Conservation (phyloP, 768 basidiomycete species). For the Termitomyces sp. region DNA sequence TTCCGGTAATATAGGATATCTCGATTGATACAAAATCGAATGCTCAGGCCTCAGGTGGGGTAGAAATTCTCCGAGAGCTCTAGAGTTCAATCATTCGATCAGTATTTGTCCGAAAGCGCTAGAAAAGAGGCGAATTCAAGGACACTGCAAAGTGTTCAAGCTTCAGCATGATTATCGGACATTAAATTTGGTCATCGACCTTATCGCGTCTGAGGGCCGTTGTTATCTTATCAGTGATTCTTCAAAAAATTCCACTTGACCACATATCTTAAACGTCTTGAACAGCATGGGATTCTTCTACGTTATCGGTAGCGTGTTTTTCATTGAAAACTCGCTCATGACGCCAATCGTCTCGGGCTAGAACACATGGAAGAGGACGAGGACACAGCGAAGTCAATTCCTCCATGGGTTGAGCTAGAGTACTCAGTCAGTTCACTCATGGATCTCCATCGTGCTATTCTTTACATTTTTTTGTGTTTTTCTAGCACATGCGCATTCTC, state of each 20-base stretch:
- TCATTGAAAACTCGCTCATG: constrained; percentile 2
- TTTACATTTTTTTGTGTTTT: neutral
- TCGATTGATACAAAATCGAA: too few species aligned
- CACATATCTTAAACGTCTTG: neutral
- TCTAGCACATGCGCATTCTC: constrained; percentile 79
- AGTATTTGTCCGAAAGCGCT: too few species aligned
- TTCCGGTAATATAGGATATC: too few species aligned
- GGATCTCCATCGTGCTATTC: constrained; percentile 2
- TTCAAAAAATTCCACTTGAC: neutral
- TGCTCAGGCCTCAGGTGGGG: too few species aligned
- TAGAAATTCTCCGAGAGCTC: too few species aligned
- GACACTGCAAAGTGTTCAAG: too few species aligned
- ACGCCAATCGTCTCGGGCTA: constrained; percentile 27
- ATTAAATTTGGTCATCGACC: neutral
- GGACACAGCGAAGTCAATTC: constrained; percentile 62
- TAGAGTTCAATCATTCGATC: too few species aligned
- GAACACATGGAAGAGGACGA: constrained; percentile 98
- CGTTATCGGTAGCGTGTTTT: constrained; percentile 47
- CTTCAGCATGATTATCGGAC: neutral
- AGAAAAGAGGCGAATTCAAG: too few species aligned
- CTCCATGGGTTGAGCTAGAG: constrained; percentile 92
- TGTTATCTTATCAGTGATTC: neutral
- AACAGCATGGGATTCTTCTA: constrained; percentile 47
- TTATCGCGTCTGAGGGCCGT: neutral
- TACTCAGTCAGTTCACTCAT: constrained; percentile 57